Conservation (phyloP, 2,329 filamentous ascomycete species). For the Fusarium brachygibbosum region DNA sequence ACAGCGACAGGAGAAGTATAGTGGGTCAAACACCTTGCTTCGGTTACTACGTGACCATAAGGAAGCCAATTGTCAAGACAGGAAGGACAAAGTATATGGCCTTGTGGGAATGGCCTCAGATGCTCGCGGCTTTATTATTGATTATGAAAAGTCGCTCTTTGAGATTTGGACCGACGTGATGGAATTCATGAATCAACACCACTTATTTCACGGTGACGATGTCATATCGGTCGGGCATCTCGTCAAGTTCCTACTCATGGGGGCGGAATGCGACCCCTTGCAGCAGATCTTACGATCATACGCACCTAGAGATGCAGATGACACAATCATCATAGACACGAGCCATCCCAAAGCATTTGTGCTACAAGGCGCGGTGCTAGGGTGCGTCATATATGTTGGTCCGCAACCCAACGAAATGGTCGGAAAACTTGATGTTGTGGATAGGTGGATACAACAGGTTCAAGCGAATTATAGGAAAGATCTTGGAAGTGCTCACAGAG, state of each 20-base stretch:
- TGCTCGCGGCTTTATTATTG: not conserved
- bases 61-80: not conserved
- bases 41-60: accelerated
- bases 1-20: not conserved
- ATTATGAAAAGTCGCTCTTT: accelerated
- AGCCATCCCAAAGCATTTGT: not conserved
- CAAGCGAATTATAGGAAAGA: not conserved
- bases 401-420: not conserved
- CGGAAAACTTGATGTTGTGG: not conserved
- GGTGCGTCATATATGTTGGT: not conserved
- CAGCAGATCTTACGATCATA: not conserved
- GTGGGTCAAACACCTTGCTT: accelerated
- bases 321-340: not conserved
- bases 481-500: not conserved
- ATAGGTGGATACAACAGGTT: not conserved
- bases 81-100: not conserved
- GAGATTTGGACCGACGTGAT: not conserved
- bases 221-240: accelerated
- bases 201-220: not conserved
- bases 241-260: not conserved
- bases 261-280: not conserved
- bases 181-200: not conserved
- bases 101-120: not conserved
- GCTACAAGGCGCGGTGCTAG: not conserved
- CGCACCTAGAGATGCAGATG: accelerated